phyloP scores from a whole-genome alignment of 805 yeast species.

The Blastobotrys chiropterorum region DNA sequence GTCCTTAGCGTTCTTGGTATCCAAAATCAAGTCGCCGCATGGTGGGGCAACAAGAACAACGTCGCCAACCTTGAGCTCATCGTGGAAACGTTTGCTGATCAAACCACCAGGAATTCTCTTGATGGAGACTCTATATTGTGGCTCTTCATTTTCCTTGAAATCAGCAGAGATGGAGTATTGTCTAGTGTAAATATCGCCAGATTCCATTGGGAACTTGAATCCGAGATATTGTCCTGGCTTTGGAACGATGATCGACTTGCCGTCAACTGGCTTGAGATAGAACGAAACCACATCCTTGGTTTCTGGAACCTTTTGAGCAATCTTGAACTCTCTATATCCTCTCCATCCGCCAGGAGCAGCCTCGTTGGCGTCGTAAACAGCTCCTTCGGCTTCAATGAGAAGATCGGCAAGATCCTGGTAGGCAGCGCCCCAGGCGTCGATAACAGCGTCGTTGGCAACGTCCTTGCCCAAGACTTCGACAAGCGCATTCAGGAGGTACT shows the following conservation, averaged over 20 bases:
- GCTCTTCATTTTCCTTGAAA: slow-evolving; percentile 11
- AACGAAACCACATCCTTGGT: slow-evolving; percentile 45
- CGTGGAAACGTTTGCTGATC: slow-evolving; percentile 47
- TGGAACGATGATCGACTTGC: slow-evolving; percentile 24
- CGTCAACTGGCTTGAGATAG: slow-evolving; percentile 43
- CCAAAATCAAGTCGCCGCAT: slow-evolving; percentile 42
- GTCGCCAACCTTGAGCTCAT: slow-evolving; percentile 43
- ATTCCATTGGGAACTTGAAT: slow-evolving; percentile 32
- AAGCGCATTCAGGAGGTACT: slow-evolving; percentile 49
- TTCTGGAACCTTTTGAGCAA: slow-evolving; percentile 40
- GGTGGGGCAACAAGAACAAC: slow-evolving; percentile 50
- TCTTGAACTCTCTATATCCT: slow-evolving; percentile 50
- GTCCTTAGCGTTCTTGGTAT: slow-evolving; percentile 20
- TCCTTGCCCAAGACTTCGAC: slow-evolving; percentile 37
- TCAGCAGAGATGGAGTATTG: slow-evolving; percentile 52
- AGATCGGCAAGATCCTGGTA: slow-evolving; percentile 57
- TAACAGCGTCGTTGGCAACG: slow-evolving; percentile 46
- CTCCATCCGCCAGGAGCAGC: slow-evolving; percentile 44
- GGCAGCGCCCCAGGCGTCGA: slow-evolving; percentile 61
- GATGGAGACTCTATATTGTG: slow-evolving; percentile 55
- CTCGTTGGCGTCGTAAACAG: slow-evolving; percentile 36
- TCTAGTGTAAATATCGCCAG: slow-evolving; percentile 41
- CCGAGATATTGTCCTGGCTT: slow-evolving; percentile 44
- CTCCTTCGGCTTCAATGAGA: slow-evolving; percentile 49
- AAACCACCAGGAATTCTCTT: slow-evolving; percentile 43